Evolutionary conservation across 2,329 filamentous ascomycete genomes (phyloP).

Genomic region (Colletotrichum zoysiae): DNA sequence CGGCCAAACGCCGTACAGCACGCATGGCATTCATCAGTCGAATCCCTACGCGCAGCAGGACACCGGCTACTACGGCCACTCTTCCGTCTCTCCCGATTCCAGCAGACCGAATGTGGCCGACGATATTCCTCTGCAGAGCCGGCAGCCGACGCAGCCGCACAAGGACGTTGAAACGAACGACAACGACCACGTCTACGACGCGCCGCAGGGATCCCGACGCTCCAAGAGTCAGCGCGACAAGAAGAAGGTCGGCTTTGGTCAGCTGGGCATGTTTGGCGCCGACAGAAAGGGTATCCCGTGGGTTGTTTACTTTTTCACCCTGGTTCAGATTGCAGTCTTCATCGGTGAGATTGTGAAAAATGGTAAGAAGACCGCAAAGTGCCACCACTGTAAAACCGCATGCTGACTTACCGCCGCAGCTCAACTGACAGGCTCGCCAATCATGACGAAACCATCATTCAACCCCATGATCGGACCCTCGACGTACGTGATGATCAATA

Average conservation of each 20-base stretch:
- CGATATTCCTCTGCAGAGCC: constrained; percentile 69
- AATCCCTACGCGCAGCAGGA: constrained; percentile 55
- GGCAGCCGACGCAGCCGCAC: constrained; percentile 45
- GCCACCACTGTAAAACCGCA: no score
- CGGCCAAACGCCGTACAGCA: constrained; percentile 21
- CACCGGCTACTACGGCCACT: constrained; percentile 67
- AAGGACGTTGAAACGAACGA: constrained; percentile 59
- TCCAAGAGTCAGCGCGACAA: constrained; percentile 47
- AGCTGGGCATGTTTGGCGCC: constrained; percentile 70
- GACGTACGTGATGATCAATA: constrained; percentile 90
- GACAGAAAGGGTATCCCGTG: constrained; percentile 75
- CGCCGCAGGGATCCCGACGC: constrained; percentile 52
- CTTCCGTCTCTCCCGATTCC: constrained; percentile 53
- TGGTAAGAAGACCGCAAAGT: constrained; percentile 66
- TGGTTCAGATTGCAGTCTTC: constrained; percentile 86
- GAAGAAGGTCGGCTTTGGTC: constrained; percentile 66
- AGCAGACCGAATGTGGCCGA: constrained; percentile 55
- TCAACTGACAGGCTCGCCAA: constrained; percentile 81
- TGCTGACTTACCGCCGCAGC: constrained; percentile 57
- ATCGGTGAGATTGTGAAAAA: constrained; percentile 89
- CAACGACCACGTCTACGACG: constrained; percentile 74
- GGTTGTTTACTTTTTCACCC: constrained; percentile 84
- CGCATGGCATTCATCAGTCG: constrained; percentile 19
- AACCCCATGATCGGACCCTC: constrained; percentile 99
- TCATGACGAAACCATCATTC: constrained; percentile 85